Base-by-base conservation (phyloP, 106 monocot genomes). In the Triglochin maritima region DNA sequence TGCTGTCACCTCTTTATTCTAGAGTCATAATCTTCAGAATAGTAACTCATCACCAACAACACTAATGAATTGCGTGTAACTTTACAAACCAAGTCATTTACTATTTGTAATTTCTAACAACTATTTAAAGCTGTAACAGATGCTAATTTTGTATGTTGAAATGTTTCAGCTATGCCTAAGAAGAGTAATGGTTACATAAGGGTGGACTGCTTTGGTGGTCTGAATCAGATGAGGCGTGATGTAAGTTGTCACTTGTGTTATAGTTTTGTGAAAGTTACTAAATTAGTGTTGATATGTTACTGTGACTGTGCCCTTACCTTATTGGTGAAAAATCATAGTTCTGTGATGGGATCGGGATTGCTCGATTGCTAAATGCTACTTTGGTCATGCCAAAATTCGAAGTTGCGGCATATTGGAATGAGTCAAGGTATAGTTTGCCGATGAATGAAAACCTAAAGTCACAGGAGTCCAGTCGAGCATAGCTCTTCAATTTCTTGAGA, bases 211-310 rank as follows among this genome's bases (percentile, higher is more conserved):
- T 96, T 81, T 46, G 95, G 95, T 4, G 90, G 95, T 42, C 85
- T 96, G 67, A 96, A 96, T 65, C 95, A 96, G 78, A 85, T 90
- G 95, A 71, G 95, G 54, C 95, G 95, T 14, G 90, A 96, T 73
- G 95, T 96, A 59, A 76, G 85, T 69, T n/a, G n/a, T 56, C 49
- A 29, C 8, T 51, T 66, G 48, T 10, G 4, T 7, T 54, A 8
- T 10, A 5, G 52, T 5, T 50, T 49, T 69, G 29, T 29, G 29
- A 29, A 29, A 29, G 1, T 29, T 29, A 29, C 29, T 29, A 29
- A 29, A 29, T 29, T 29, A 29, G 29, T 29, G 29, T 29, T 29
- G 29, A 29, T 29, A 29, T 29, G 29, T 29, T 29, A 29, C 29
- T 29, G 29, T 29, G 29, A 29, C 29, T 29, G 29, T 29, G 29